These are phyloP conservation scores for Lolium rigidum DNA, from an alignment of 176 grass and related monocot species.

Conservation along the genomic window DNA sequence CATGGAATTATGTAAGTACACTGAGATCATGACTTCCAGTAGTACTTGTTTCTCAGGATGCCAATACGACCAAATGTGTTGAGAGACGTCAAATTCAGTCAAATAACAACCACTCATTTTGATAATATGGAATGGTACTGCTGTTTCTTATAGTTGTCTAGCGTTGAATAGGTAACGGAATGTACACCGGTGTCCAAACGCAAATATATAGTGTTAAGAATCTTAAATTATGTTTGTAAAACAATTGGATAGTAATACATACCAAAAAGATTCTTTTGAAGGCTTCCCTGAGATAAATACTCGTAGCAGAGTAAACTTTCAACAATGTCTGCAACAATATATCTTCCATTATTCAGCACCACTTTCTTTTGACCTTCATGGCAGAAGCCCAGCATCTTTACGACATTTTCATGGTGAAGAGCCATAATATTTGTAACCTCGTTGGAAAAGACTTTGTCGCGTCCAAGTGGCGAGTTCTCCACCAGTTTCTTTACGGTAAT, in stretches of 20 bases:
- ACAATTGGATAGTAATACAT: neutral
- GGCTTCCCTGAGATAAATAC: conserved; percentile 36
- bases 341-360: conserved; percentile 40
- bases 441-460: conserved; percentile 13
- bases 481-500: conserved; percentile 43
- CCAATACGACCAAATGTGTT: neutral
- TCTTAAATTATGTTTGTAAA: neutral
- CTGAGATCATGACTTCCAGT: neutral
- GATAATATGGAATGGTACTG: neutral
- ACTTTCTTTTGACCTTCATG: conserved; percentile 45
- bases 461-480: neutral
- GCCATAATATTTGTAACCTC: conserved; percentile 45
- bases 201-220: neutral
- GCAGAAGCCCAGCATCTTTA: conserved; percentile 35
- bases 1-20: neutral
- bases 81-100: neutral
- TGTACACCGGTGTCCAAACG: neutral
- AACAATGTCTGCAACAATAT: conserved; percentile 36
- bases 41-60: neutral
- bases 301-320: conserved; percentile 45
- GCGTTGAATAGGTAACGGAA: neutral
- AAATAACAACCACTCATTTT: neutral
- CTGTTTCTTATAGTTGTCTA: neutral
- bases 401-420: conserved; percentile 23
- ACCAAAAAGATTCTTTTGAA: conserved; percentile 42